Evolutionary conservation across 805 yeast genomes (phyloP).

Genomic region (Starmerella etchellsii): DNA sequence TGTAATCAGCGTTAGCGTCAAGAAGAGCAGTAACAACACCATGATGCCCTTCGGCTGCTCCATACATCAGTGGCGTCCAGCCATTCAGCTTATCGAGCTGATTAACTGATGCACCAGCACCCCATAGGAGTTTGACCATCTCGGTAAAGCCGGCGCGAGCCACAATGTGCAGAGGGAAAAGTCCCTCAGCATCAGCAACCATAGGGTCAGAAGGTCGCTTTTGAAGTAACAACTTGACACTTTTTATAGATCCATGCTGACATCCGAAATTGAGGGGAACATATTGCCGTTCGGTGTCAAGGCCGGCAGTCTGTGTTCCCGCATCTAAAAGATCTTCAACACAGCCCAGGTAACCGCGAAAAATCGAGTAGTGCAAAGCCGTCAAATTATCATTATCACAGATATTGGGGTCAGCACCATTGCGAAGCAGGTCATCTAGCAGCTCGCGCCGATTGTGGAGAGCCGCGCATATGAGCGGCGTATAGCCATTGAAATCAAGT

Average conservation of each 20-base stretch:
- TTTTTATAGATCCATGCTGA: constrained; percentile 61
- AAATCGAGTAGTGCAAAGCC: constrained; percentile 69
- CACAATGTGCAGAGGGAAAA: constrained; percentile 75
- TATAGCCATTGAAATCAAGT: constrained; percentile 43
- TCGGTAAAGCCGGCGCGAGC: constrained; percentile 70
- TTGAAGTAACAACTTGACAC: constrained; percentile 50
- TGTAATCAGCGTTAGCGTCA: constrained; percentile 56
- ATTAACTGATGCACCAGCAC: constrained; percentile 54
- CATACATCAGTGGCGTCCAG: constrained; percentile 90
- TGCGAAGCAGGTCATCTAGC: constrained; percentile 32
- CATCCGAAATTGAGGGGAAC: constrained; percentile 70
- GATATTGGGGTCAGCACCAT: constrained; percentile 28
- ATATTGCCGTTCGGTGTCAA: constrained; percentile 35
- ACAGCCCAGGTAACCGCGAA: constrained; percentile 46
- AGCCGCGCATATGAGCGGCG: constrained; percentile 80
- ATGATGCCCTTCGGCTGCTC: constrained; percentile 73
- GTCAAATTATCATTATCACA: constrained; percentile 42
- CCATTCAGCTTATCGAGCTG: constrained; percentile 71
- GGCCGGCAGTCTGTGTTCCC: constrained; percentile 33
- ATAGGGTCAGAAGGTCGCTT: constrained; percentile 29
- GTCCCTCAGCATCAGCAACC: constrained; percentile 68
- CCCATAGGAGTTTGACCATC: constrained; percentile 48
- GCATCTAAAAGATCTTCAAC: constrained; percentile 38
- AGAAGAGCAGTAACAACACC: constrained; percentile 58
- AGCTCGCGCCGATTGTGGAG: constrained; percentile 36